Evolutionary conservation across 2,329 filamentous ascomycete genomes (phyloP), one percentile per base, ranked within the genome.

Genomic region (Penicillium verrucosum): DNA sequence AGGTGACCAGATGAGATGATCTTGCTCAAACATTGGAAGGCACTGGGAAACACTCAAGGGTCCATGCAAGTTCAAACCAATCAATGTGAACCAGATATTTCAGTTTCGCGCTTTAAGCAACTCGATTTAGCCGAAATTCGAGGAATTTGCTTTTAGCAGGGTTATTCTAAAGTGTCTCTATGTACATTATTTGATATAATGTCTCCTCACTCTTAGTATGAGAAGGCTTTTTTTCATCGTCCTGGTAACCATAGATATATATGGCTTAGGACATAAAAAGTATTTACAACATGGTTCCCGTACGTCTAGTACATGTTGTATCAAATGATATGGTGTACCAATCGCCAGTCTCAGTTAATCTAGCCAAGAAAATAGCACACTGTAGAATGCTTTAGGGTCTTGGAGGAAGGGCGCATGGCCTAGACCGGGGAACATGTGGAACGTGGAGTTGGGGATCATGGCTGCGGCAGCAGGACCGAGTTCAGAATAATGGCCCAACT

Each of bases 321-420:
- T 25, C 9, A 32, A 23, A 25, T 51, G 12, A 3, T 7, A 25
- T 25, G 34, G 21, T 7, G 7, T 29, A 25, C 25, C 36, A 40
- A 30, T 40, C 16, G n/a, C 16, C 11, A 40, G 30, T 30, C 2
- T 5, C 14, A 36, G 0, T 23, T 42, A 55, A 9, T 47, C 44
- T 8, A 58, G 30, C 52, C 52, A 56, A 25, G 52, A 50, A 18
- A 59, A 42, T 1, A 59, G 45, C 2, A 59, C 44, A 4, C 51
- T 23, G 30, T 60, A 59, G 4, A 60, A 60, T 10, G 44, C 49
- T 6, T 56, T n/a, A 4, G 56, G 56, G 27, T 58, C 58, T 41
- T 60, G 58, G 14, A 60, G 56, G 44, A 60, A 60, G n/a, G 58
- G 58, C 8, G 58, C 58, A 59, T 60, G 58, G 14, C 58, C 58